Conservation (phyloP, 2,329 filamentous ascomycete genomes). For the Monosporascus sp. region DNA sequence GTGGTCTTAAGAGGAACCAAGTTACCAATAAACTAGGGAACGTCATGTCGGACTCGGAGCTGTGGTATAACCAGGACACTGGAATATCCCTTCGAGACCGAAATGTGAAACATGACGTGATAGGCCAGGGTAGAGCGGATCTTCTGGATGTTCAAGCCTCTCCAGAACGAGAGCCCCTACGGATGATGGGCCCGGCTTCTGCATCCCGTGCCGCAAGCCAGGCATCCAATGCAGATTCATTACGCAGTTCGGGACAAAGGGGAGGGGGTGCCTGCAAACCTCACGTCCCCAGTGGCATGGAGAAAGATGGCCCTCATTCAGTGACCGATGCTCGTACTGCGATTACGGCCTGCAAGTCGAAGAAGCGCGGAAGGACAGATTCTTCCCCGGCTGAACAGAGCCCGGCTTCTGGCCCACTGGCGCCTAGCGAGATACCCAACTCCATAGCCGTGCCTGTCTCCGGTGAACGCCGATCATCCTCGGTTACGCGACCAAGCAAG, state of each 20-base stretch:
- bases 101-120: background rate
- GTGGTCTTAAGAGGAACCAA: background rate
- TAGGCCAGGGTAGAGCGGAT: background rate
- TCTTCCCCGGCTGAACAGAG: background rate
- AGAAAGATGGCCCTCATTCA: background rate
- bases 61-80: background rate
- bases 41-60: background rate
- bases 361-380: background rate
- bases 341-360: background rate
- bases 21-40: background rate
- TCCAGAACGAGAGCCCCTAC: background rate
- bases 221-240: background rate
- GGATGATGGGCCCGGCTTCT: too few relatives aligned
- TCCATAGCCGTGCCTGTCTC: background rate
- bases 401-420: background rate
- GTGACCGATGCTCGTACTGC: background rate
- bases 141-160: background rate
- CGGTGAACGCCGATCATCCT: background rate
- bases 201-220: background rate
- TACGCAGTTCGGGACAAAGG: background rate
- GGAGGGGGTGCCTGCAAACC: background rate
- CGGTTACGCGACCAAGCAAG: background rate
- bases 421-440: background rate
- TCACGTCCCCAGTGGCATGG: background rate
- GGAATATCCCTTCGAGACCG: background rate